A percentile compares a stretch with the other conserved stretches of the same genome.
Conservation (phyloP, 768 basidiomycete species). For the Fomitopsis serialis region DNA sequence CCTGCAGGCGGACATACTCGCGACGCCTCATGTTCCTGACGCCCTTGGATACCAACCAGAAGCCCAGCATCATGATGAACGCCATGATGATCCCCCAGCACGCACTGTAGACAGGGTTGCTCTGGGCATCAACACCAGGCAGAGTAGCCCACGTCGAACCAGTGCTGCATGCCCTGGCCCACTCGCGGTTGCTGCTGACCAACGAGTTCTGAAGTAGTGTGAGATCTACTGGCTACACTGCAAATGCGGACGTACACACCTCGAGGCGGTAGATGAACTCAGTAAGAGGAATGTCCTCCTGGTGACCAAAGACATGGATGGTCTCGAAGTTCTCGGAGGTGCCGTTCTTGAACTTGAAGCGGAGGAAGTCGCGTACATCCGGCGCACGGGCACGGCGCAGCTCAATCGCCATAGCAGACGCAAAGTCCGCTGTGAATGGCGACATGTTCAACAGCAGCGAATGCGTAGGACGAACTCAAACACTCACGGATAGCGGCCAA, state of each 20-base stretch:
- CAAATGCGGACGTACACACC: slow-evolving; percentile 40
- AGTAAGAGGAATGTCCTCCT: slow-evolving; percentile 72
- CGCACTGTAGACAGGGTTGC: slow-evolving; percentile 23
- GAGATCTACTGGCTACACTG: too few species aligned
- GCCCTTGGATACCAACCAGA: slow-evolving; percentile 28
- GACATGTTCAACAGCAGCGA: not conserved
- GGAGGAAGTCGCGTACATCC: slow-evolving; percentile 75
- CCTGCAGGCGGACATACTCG: slow-evolving; percentile 25
- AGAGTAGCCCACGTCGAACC: slow-evolving; percentile 8
- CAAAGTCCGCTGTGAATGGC: slow-evolving; percentile 56
- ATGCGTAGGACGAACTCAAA: not conserved
- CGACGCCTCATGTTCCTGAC: slow-evolving; percentile 29
- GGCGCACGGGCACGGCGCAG: slow-evolving; percentile 71
- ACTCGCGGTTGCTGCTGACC: slow-evolving; percentile 38
- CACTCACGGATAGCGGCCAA: slow-evolving; percentile 61
- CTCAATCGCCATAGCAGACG: slow-evolving; percentile 73
- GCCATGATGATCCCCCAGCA: slow-evolving; percentile 30
- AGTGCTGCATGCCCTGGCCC: slow-evolving; percentile 36
- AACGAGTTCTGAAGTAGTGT: slow-evolving; percentile 43
- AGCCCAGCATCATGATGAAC: slow-evolving; percentile 30
- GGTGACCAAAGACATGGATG: slow-evolving; percentile 70
- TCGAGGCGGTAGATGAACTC: slow-evolving; percentile 82
- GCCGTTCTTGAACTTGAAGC: slow-evolving; percentile 84
- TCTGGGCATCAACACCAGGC: slow-evolving; percentile 10
- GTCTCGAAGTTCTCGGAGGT: slow-evolving; percentile 58